Base-by-base conservation (phyloP, 1,284 basidiomycete genomes). In the Cutaneotrichosporon dermatis region DNA sequence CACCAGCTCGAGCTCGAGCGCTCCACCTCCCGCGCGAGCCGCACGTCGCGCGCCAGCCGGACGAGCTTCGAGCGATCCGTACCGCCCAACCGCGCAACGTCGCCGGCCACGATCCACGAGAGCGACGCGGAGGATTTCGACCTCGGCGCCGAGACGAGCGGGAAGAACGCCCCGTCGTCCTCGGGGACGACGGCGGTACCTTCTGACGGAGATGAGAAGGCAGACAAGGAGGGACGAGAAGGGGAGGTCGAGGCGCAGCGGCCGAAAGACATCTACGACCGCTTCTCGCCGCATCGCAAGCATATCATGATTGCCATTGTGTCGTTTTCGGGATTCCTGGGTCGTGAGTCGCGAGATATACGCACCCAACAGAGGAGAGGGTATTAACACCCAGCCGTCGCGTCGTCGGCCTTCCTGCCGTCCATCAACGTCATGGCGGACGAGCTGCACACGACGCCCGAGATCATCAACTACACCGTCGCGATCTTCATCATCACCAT, bases 321-420 rank as follows among this genome's bases (percentile, higher is more conserved):
- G 0, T 82, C 83, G 0, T 82, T 78, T 64, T 79, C 80, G 36
- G 84, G 82, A 3, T 68, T 85, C 34, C 76, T 85, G 40, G 81
- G 81, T 42, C 78, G 84, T 84, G 66, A 60, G 81, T 78, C 25
- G 25, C 25, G 25, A 25, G 25, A 25, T 25, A 25, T 25, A 25
- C 25, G 25, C 25, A 25, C 25, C 25, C 25, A 25, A 25, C 25
- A 25, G 25, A 25, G 25, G 25, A 25, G 25, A 25, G 25, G 25
- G 43, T 16, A 9, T 36, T 51, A 6, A 51, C 49, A 1, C 34
- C 15, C 66, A 89, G 87, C 87, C 35, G 84, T 89, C 69, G 83
- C 87, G 0, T 82, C 84, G 2, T 84, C 85, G 4, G 83, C 84
- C 2, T 88, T 89, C 73, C 80, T 87, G 3, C 88, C 88, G 0